Evolutionary conservation across 192 early-diverging fungal genomes (phyloP).

Genomic region (Mortierella hygrophila): DNA sequence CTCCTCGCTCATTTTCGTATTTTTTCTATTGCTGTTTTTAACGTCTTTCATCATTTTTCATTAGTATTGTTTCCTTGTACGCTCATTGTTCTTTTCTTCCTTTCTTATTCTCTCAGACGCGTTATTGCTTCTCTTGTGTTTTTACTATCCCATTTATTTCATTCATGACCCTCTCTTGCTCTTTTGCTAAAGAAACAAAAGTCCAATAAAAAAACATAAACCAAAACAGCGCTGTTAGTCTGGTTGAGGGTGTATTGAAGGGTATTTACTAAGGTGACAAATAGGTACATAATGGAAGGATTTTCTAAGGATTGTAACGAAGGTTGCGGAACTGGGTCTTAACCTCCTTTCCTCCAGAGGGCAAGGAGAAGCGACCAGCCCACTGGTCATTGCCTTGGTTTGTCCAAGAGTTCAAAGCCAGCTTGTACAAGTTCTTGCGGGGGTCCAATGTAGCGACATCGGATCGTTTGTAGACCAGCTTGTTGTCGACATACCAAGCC

Average conservation of each 20-base stretch:
- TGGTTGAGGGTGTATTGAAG: background rate
- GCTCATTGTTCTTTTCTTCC: background rate
- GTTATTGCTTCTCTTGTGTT: constrained; percentile 10
- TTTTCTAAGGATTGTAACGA: constrained; percentile 16
- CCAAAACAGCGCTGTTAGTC: background rate
- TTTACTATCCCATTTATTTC: background rate
- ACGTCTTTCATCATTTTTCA: background rate
- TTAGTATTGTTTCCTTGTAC: background rate
- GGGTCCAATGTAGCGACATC: constrained; percentile 12
- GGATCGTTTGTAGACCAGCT: constrained; percentile 18
- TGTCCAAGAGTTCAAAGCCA: constrained; percentile 44
- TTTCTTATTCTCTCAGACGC: background rate
- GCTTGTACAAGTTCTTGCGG: background rate
- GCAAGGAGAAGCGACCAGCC: constrained; percentile 39
- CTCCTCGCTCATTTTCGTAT: background rate
- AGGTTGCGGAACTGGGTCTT: constrained; percentile 31
- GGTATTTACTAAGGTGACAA: background rate
- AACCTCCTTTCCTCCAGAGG: background rate
- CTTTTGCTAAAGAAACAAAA: background rate
- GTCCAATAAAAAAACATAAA: background rate
- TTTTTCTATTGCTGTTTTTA: constrained; percentile 12
- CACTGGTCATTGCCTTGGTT: constrained; percentile 11
- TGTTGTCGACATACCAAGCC: constrained; percentile 29
- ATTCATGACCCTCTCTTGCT: constrained; percentile 4
- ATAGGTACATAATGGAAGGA: background rate